phyloP scores from a whole-genome alignment of 1,284 basidiomycete genomes.

The Moesziomyces parantarcticus region DNA sequence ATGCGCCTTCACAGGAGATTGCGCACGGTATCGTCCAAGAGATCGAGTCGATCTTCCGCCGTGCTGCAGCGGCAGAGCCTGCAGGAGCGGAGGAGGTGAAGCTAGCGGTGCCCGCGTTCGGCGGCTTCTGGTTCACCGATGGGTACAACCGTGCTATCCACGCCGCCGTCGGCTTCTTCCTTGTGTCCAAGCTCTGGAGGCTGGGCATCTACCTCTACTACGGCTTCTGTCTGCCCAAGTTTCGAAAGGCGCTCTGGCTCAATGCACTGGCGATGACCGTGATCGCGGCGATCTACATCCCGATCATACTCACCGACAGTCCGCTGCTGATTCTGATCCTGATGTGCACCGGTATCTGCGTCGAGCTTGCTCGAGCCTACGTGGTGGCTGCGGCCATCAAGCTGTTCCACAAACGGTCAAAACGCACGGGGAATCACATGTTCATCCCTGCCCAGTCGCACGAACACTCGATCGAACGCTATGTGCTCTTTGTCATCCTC shows the following conservation, averaged over 20 bases:
- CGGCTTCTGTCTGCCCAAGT: conserved; percentile 59
- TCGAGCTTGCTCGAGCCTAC: conserved; percentile 53
- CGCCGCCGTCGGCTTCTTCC: conserved; percentile 58
- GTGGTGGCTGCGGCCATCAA: conserved; percentile 46
- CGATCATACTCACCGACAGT: conserved; percentile 40
- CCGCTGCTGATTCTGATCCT: conserved; percentile 47
- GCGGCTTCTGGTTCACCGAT: conserved; percentile 53
- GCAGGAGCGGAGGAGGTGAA: conserved; percentile 2
- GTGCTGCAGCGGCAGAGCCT: neutral
- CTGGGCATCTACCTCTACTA: conserved; percentile 57
- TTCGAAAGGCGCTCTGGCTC: conserved; percentile 58
- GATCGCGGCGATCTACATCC: conserved; percentile 57
- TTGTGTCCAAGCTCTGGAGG: conserved; percentile 57
- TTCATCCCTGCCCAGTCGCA: conserved; percentile 60
- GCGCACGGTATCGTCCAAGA: conserved; percentile 12
- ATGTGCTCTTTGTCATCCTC: conserved; percentile 61
- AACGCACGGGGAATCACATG: conserved; percentile 45
- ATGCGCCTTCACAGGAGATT: conserved; percentile 14
- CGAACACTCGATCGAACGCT: conserved; percentile 60
- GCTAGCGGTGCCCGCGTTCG: conserved; percentile 27
- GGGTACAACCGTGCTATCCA: conserved; percentile 50
- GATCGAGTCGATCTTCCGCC: conserved; percentile 23
- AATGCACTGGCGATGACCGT: conserved; percentile 44
- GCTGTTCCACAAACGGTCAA: conserved; percentile 42
- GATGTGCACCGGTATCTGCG: conserved; percentile 47